phyloP scores from a whole-genome alignment of 163 green algal species.

The Volvox carteri region DNA sequence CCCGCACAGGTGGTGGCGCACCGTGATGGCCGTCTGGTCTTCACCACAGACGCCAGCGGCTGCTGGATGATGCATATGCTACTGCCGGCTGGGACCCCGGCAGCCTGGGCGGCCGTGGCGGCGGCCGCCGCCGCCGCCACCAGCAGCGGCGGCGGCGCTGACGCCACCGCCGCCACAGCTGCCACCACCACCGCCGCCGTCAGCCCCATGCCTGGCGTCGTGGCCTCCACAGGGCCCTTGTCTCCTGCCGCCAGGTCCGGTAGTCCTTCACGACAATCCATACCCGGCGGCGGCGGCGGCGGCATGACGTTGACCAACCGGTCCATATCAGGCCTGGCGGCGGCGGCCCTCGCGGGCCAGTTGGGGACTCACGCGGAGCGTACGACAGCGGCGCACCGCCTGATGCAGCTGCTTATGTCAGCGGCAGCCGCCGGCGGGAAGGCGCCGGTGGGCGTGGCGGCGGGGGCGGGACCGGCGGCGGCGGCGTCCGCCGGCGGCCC shows the following conservation, averaged over 20 bases:
- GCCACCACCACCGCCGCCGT: neutral
- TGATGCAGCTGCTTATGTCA: slow-evolving; percentile 6
- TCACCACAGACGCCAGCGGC: slow-evolving; percentile 55
- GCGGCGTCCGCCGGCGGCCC: neutral
- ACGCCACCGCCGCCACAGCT: neutral
- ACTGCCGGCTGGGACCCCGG: slow-evolving; percentile 10
- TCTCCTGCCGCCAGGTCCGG: neutral
- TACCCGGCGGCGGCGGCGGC: neutral
- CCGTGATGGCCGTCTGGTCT: slow-evolving; percentile 43
- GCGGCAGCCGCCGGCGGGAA: neutral
- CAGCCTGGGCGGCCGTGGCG: neutral
- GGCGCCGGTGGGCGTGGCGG: neutral
- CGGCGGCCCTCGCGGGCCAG: neutral
- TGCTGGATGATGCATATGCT: slow-evolving; percentile 57
- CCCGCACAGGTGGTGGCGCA: slow-evolving; percentile 27
- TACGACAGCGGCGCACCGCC: slow-evolving; percentile 14
- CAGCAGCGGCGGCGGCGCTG: neutral
- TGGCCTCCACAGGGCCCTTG: neutral
- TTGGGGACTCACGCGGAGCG: neutral
- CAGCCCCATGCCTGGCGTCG: slow-evolving; percentile 29
- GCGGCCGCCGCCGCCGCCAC: neutral
- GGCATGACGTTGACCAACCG: neutral
- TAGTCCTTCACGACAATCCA: neutral
- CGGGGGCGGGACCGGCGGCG: neutral
- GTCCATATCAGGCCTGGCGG: neutral